These are phyloP conservation scores for Aspergillus leporis DNA, from an alignment of 495 filamentous ascomycete species.

Conservation along the genomic window DNA sequence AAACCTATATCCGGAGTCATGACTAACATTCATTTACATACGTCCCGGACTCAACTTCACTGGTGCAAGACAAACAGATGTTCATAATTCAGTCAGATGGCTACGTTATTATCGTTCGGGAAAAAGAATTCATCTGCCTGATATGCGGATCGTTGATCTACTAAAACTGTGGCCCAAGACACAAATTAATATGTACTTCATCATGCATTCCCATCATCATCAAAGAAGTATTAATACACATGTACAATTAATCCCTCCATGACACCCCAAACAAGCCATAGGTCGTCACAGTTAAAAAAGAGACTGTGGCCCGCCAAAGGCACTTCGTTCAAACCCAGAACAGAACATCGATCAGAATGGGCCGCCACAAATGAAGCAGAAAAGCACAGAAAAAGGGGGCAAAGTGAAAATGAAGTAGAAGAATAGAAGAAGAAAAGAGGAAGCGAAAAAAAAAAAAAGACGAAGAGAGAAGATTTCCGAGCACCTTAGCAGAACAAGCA, in stretches of 20 bases:
- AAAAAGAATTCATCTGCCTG: too few species aligned
- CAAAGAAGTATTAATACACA: slow-evolving; percentile 14
- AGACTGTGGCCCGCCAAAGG: neutral
- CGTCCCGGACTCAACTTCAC: too few species aligned
- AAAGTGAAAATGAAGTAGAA: neutral
- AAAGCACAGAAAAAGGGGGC: slow-evolving; percentile 2
- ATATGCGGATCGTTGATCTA: neutral
- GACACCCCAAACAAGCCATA: neutral
- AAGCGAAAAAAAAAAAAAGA: neutral
- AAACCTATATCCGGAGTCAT: neutral
- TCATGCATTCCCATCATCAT: slow-evolving; percentile 9
- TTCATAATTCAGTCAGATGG: too few species aligned
- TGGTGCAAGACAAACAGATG: too few species aligned
- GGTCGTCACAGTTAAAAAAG: neutral
- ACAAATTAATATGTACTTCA: neutral
- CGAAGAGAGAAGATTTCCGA: neutral
- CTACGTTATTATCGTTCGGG: neutral
- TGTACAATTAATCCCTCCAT: slow-evolving; percentile 8
- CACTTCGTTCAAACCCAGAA: neutral
- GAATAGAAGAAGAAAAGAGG: neutral
- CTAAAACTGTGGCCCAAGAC: neutral
- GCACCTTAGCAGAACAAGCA: neutral
- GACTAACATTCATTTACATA: neutral
- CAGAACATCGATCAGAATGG: slow-evolving; percentile 1
- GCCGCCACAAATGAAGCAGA: neutral